Percentiles rank a stretch among this genome's conserved stretches.
Conservation (phyloP, 106 monocot genomes). For the Allium sativum region DNA sequence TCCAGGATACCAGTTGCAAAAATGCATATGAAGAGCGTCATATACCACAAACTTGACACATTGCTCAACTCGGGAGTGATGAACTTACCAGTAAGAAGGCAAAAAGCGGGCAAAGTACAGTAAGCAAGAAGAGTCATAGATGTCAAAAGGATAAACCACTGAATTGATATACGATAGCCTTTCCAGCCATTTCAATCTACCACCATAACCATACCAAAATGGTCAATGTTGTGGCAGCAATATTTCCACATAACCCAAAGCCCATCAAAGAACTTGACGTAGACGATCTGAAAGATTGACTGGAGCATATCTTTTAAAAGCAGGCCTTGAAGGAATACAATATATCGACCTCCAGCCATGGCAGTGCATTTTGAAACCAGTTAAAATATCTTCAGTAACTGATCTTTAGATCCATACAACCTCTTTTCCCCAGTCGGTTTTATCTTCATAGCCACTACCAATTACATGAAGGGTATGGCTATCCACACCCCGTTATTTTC, state of each 20-base stretch:
- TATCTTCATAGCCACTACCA: too few species aligned
- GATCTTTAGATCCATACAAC: constrained; percentile 99
- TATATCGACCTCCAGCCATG: constrained; percentile 79
- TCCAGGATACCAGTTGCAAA: too few species aligned
- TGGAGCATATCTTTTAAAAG: constrained; percentile 91
- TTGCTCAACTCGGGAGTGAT: too few species aligned
- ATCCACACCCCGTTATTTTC: too few species aligned
- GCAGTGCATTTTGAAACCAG: constrained; percentile 98
- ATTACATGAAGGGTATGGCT: too few species aligned
- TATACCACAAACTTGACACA: too few species aligned
- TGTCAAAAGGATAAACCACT: constrained; percentile 92
- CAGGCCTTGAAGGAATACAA: constrained; percentile 60
- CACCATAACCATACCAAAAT: constrained; percentile 71
- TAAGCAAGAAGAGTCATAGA: constrained; percentile 73
- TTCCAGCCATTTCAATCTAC: constrained; percentile 88
- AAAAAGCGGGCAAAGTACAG: constrained; percentile 73
- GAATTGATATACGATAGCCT: constrained; percentile 89
- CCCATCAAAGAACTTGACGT: constrained; percentile 93
- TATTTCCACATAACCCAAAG: constrained; percentile 93
- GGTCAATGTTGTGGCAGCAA: constrained; percentile 93
- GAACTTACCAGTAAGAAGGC: constrained; percentile 86
- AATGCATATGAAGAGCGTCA: too few species aligned
- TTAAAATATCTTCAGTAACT: constrained; percentile 92
- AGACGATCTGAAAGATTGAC: constrained; percentile 90
- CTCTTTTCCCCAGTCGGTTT: too few species aligned